phyloP scores from a whole-genome alignment of 2,329 filamentous ascomycete genomes.

The Aspergillus arachidicola region DNA sequence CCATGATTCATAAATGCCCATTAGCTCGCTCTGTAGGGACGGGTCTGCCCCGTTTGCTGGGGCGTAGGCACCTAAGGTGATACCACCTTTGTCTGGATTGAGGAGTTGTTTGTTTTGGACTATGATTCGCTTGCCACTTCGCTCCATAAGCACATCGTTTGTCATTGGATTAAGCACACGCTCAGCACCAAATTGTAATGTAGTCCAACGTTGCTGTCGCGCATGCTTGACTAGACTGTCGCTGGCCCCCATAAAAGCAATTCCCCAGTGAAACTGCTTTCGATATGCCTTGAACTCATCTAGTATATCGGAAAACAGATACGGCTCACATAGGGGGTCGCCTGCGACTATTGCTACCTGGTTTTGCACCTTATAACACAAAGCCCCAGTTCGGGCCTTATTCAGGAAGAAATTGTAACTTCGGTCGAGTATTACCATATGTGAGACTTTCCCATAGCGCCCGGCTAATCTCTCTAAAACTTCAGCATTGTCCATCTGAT shows the following conservation, averaged over 20 bases:
- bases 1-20: conserved; percentile 43
- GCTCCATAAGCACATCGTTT: conserved; percentile 41
- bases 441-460: conserved; percentile 42
- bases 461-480: conserved; percentile 26
- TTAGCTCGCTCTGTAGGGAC: conserved; percentile 34
- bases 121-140: conserved; percentile 40
- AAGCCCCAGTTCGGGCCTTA: conserved; percentile 33
- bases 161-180: conserved; percentile 45
- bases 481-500: not conserved
- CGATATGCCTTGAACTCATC: conserved; percentile 40
- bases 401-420: conserved; percentile 47
- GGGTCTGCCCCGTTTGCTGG: conserved; percentile 34
- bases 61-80: conserved; percentile 39
- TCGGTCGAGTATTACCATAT: conserved; percentile 48
- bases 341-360: conserved; percentile 43
- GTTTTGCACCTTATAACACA: conserved; percentile 44
- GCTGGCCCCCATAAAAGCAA: conserved; percentile 43
- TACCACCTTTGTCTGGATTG: conserved; percentile 35
- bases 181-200: conserved; percentile 42
- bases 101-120: conserved; percentile 42
- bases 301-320: conserved; percentile 30
- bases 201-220: conserved; percentile 34
- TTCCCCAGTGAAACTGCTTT: conserved; percentile 30
- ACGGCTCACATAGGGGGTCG: conserved; percentile 40
- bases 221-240: conserved; percentile 35